phyloP scores from a whole-genome alignment of 805 yeast species.

The Cyberlindnera misumaiensis region DNA sequence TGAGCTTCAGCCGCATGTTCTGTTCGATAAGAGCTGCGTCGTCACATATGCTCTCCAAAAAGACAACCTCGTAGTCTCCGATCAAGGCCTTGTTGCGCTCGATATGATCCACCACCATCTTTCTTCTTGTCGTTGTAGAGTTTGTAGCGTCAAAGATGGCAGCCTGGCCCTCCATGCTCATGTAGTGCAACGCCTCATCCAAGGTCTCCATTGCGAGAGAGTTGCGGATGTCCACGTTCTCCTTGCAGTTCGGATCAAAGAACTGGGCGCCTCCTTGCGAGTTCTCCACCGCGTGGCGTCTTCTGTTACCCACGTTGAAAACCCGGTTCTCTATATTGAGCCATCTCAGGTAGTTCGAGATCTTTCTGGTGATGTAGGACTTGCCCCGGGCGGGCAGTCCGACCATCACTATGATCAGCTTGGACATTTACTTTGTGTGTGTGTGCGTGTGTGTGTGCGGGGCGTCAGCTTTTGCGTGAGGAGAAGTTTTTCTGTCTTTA shows the following conservation, averaged over 20 bases:
- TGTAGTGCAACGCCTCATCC: slow-evolving; percentile 28
- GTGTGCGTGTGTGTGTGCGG: too few relatives aligned
- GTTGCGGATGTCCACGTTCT: slow-evolving; percentile 33
- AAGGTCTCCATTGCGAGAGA: slow-evolving; percentile 41
- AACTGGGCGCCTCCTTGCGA: slow-evolving; percentile 21
- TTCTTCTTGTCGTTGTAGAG: slow-evolving; percentile 37
- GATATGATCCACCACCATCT: slow-evolving; percentile 32
- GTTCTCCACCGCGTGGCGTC: slow-evolving; percentile 30
- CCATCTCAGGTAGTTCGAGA: slow-evolving; percentile 58
- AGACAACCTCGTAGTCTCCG: slow-evolving; percentile 36
- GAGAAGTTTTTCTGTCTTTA: too few relatives aligned
- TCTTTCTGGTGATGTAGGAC: slow-evolving; percentile 59
- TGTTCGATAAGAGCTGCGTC: slow-evolving; percentile 22
- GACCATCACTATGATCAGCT: slow-evolving; percentile 62
- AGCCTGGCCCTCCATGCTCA: slow-evolving; percentile 33
- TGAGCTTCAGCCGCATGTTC: slow-evolving; percentile 26
- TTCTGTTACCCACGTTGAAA: slow-evolving; percentile 64
- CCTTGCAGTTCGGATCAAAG: slow-evolving; percentile 32
- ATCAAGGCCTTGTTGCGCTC: slow-evolving; percentile 24
- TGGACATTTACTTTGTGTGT: slow-evolving; percentile 17
- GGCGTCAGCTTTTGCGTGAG: too few relatives aligned
- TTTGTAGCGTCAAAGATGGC: slow-evolving; percentile 50
- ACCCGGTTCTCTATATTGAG: slow-evolving; percentile 56
- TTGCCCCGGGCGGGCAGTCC: slow-evolving; percentile 73
- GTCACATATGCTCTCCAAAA: slow-evolving; percentile 31